phyloP scores from a whole-genome alignment of 2,329 filamentous ascomycete genomes.

The Parastagonospora avenae region DNA sequence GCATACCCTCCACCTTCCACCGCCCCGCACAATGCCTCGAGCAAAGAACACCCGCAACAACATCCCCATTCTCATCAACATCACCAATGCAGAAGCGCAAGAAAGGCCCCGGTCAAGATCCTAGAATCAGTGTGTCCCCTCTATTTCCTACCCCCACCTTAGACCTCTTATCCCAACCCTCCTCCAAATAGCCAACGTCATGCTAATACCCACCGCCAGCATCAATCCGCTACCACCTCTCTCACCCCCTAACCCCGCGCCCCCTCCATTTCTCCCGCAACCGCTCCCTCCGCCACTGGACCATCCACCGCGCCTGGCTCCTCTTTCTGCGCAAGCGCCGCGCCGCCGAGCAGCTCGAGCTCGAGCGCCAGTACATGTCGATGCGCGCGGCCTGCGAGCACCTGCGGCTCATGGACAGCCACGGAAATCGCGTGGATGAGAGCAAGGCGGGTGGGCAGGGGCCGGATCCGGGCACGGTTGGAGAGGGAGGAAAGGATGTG shows the following conservation, averaged over 20 bases:
- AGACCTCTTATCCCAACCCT: background rate
- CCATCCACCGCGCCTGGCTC: constrained; percentile 95
- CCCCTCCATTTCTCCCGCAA: constrained; percentile 89
- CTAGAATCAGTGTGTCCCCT: constrained; percentile 39
- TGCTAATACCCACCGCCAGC: constrained; percentile 48
- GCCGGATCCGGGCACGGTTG: constrained; percentile 37
- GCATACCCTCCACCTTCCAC: constrained; percentile 11
- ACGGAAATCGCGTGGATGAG: constrained; percentile 50
- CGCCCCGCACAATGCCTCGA: constrained; percentile 18
- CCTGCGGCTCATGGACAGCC: constrained; percentile 61
- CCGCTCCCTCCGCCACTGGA: constrained; percentile 93
- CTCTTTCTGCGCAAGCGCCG: constrained; percentile 75
- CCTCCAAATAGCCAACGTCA: background rate
- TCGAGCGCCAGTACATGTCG: constrained; percentile 78
- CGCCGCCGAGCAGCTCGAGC: constrained; percentile 67
- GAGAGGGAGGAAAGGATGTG: constrained; percentile 55
- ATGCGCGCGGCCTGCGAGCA: constrained; percentile 89
- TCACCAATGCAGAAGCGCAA: constrained; percentile 33
- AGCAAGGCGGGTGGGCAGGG: constrained; percentile 62
- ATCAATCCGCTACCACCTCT: constrained; percentile 71
- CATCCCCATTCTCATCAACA: constrained; percentile 39
- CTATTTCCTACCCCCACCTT: background rate
- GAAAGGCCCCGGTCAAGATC: constrained; percentile 30
- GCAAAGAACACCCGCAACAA: constrained; percentile 14
- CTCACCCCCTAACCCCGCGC: constrained; percentile 70